Evolutionary conservation across 352 stramenopile genomes (phyloP).

Genomic region (Globisporangium viniferum): DNA sequence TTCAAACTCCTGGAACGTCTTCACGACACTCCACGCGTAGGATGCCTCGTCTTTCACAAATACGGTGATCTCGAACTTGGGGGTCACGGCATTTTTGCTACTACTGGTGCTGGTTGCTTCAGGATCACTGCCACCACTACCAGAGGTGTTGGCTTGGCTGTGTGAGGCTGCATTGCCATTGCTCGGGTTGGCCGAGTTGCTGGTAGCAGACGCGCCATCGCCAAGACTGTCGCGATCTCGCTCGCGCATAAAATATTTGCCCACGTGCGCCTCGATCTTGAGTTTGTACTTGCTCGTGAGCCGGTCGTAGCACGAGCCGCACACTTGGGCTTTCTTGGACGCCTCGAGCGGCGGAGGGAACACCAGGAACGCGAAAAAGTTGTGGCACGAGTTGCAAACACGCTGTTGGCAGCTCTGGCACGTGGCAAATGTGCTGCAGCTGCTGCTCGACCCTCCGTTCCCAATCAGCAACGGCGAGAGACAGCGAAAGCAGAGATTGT

Average conservation of each 20-base stretch:
- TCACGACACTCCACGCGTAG: constrained; percentile 67
- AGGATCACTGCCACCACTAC: constrained; percentile 7
- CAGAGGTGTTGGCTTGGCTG: not conserved
- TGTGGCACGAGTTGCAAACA: constrained; percentile 51
- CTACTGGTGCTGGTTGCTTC: constrained; percentile 13
- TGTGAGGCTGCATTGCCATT: not conserved
- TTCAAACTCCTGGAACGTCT: constrained; percentile 71
- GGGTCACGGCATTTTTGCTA: constrained; percentile 13
- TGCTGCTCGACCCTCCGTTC: not conserved
- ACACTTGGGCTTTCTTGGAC: constrained; percentile 62
- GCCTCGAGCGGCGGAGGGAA: constrained; percentile 64
- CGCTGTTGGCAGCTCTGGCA: constrained; percentile 67
- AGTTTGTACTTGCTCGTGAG: constrained; percentile 67
- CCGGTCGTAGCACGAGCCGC: constrained; percentile 61
- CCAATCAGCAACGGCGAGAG: constrained; percentile 28
- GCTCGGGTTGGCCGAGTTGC: not conserved
- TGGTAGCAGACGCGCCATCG: not conserved
- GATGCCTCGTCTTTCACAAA: constrained; percentile 50
- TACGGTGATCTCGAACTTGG: constrained; percentile 55
- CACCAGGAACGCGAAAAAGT: constrained; percentile 65
- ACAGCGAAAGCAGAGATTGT: constrained; percentile 66
- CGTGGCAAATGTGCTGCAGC: not conserved
- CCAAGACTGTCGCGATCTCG: constrained; percentile 15
- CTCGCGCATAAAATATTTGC: constrained; percentile 68
- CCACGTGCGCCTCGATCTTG: constrained; percentile 58